phyloP scores from a whole-genome alignment of 768 basidiomycete species.

The Sistotremastrum niveocremeum region DNA sequence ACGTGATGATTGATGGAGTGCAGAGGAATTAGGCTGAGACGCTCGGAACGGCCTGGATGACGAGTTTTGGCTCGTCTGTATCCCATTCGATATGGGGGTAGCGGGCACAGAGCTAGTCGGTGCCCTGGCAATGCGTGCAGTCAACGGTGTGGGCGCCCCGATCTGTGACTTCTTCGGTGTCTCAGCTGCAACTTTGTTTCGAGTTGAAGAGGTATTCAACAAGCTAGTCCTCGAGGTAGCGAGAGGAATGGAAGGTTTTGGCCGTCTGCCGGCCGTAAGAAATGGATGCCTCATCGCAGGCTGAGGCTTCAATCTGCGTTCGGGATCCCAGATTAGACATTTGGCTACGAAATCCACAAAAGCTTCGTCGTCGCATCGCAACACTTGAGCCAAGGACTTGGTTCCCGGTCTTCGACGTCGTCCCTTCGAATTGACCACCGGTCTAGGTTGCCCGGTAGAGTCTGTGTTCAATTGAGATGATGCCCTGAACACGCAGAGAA shows the following conservation, averaged over 20 bases:
- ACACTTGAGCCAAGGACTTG: constrained; percentile 78
- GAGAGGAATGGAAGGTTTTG: constrained; percentile 31
- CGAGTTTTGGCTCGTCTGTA: too few relatives aligned
- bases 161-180: constrained; percentile 87
- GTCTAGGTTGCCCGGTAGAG: constrained; percentile 81
- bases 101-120: constrained; percentile 2
- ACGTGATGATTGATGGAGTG: too few relatives aligned
- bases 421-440: constrained; percentile 94
- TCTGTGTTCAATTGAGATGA: constrained; percentile 32
- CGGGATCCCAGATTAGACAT: constrained; percentile 98
- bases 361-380: constrained; percentile 86
- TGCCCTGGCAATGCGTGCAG: constrained; percentile 36
- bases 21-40: too few relatives aligned
- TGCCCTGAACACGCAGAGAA: not conserved
- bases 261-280: constrained; percentile 50
- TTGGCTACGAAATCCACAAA: constrained; percentile 96
- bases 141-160: constrained; percentile 76
- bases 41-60: too few relatives aligned
- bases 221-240: constrained; percentile 40
- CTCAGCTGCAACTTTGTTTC: constrained; percentile 37
- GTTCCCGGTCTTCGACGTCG: constrained; percentile 82
- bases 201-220: constrained; percentile 37
- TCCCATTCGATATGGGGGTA: constrained; percentile 1
- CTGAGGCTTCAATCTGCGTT: constrained; percentile 87
- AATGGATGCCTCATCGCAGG: constrained; percentile 87